These are phyloP conservation scores for Echinochloa phyllopogon DNA, from an alignment of 176 grass and related monocot genomes.

Conservation along the genomic window DNA sequence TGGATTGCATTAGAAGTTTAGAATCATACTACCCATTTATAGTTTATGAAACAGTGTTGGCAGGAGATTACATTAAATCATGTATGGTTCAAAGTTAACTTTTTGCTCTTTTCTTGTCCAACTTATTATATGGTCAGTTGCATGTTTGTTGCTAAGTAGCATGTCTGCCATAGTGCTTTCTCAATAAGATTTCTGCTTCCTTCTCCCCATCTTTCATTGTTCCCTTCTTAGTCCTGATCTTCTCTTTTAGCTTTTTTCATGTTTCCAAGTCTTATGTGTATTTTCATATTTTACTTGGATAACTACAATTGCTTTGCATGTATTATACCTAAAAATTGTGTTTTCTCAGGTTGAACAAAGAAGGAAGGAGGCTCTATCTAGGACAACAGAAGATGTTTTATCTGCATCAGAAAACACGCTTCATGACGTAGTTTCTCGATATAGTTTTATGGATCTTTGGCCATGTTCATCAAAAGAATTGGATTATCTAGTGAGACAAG, in stretches of 20 bases:
- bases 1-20: conserved; percentile 4
- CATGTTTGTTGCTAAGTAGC: background rate
- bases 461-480: conserved; percentile 97
- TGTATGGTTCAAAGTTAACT: conserved; percentile 20
- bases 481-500: conserved; percentile 89
- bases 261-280: background rate
- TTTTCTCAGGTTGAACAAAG: conserved; percentile 86
- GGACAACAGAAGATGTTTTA: conserved; percentile 62
- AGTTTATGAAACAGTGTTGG: background rate
- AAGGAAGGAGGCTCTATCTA: conserved; percentile 90
- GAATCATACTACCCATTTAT: background rate
- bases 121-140: background rate
- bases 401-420: conserved; percentile 76
- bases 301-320: background rate
- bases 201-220: background rate
- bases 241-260: background rate
- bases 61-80: background rate
- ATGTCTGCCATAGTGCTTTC: conserved; percentile 2
- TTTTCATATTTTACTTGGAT: conserved; percentile 23
- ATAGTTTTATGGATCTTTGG: conserved; percentile 92
- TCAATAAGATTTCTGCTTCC: background rate
- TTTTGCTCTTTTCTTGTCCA: conserved; percentile 11
- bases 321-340: conserved; percentile 18
- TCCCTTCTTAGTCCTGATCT: conserved; percentile 1
- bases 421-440: conserved; percentile 77